These are phyloP conservation scores for Suhomyces ambrosiae DNA, from an alignment of 1,139 yeast species.

Conservation along the genomic window DNA sequence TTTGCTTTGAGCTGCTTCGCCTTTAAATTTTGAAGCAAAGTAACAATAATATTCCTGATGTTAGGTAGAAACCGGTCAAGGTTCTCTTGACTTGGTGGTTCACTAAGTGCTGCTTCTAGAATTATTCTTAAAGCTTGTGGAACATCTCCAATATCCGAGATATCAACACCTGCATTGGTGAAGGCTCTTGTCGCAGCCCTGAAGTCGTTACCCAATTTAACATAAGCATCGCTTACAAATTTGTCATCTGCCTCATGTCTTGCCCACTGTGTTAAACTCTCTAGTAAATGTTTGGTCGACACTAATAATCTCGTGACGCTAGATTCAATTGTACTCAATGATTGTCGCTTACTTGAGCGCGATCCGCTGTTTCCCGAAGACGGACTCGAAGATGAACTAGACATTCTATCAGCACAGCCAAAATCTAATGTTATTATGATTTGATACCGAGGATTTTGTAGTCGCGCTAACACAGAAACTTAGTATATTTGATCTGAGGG, in stretches of 20 bases:
- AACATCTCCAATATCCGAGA: constrained; percentile 73
- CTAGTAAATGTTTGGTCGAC: constrained; percentile 85
- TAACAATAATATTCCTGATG: constrained; percentile 84
- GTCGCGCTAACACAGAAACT: not conserved
- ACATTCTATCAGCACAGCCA: constrained; percentile 5
- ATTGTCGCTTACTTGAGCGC: constrained; percentile 27
- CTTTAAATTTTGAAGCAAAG: constrained; percentile 76
- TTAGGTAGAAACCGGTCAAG: constrained; percentile 81
- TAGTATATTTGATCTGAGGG: not conserved
- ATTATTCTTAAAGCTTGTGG: constrained; percentile 73
- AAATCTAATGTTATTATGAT: constrained; percentile 5
- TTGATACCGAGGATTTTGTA: not conserved
- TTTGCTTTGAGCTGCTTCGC: constrained; percentile 67
- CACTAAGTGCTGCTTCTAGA: constrained; percentile 83
- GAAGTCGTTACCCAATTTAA: constrained; percentile 90
- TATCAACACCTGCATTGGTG: constrained; percentile 66
- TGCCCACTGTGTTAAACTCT: constrained; percentile 91
- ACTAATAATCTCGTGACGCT: constrained; percentile 82
- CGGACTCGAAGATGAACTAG: constrained; percentile 11
- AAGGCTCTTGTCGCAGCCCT: constrained; percentile 81
- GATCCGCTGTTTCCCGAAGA: constrained; percentile 7
- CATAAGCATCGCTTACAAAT: constrained; percentile 89
- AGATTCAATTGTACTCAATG: constrained; percentile 72
- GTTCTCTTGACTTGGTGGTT: constrained; percentile 81
- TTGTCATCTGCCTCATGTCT: constrained; percentile 73